Base-by-base conservation (phyloP, 352 stramenopile genomes). In the Phytopythium kandeliae region DNA sequence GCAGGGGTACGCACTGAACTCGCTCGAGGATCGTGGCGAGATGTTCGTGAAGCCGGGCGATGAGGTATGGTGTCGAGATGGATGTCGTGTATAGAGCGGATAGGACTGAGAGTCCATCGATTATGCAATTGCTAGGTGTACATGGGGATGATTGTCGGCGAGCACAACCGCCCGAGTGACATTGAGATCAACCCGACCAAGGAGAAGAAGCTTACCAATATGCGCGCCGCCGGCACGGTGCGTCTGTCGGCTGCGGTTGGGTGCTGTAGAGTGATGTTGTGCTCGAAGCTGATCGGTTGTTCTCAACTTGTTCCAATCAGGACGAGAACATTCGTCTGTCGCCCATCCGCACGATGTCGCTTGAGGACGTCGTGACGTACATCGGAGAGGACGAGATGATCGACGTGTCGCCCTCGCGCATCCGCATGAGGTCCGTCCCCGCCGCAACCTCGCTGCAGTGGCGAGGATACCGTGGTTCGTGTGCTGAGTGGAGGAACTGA, bases 371-470 rank as follows among this genome's bases (percentile, higher is more conserved):
- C 22, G 97, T 99, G 60, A 92, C 92, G 6, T 99, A 99, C 69
- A 91, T 99, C 62, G 81, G 76, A 46, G 88, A 98, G 43, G 97
- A 99, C 69, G 97, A 99, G 73, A 97, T 99, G 67, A 97, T 99
- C 54, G 97, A 99, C 65, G 89, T 99, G 15, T 98, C 96, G 37
- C 97, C 97, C 17, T 69, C 67, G 24, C 95, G 78, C 60, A 96
- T 99, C 42, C 85, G 97, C 51, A 92, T 99, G 65, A 63, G 72
- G 71, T 81, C 48, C 24, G 66, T 62, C 12, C 13, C 34, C 7
- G 21, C 43, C 26, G 0, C 7, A 8, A 15, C 13, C 2, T 22
- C 7, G 4, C 21, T 2, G 16, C 33, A 24, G 9, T 51, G 10
- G 17, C n/a, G n/a, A n/a, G n/a, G n/a, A n/a, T n/a, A n/a, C n/a